phyloP scores from a whole-genome alignment of 345 rosid species.

The Populus pruinosa region DNA sequence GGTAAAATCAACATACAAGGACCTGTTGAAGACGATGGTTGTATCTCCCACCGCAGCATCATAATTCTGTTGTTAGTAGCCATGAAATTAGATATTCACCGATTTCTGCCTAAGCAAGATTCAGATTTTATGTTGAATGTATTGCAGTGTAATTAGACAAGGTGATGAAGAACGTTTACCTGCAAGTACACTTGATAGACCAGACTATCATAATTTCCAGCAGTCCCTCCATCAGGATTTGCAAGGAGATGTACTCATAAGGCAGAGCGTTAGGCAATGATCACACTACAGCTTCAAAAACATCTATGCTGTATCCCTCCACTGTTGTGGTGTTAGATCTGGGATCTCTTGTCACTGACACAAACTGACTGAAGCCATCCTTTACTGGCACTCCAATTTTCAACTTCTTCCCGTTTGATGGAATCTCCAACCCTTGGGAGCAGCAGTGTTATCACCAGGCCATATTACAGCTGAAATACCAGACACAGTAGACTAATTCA shows the following conservation, averaged over 20 bases:
- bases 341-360: constrained; percentile 13
- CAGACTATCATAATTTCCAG: constrained; percentile 28
- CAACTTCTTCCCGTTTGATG: constrained; percentile 21
- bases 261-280: constrained; percentile 12
- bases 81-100: not conserved
- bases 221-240: constrained; percentile 2
- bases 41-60: constrained; percentile 68
- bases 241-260: constrained; percentile 18
- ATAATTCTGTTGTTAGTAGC: not conserved
- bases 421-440: constrained; percentile 25
- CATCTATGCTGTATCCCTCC: constrained; percentile 33
- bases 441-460: constrained; percentile 13
- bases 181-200: constrained; percentile 9
- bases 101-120: no score
- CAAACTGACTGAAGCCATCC: constrained; percentile 30
- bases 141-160: not conserved
- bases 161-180: not conserved
- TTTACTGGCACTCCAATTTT: constrained; percentile 36
- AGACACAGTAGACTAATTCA: not conserved
- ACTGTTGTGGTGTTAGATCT: not conserved
- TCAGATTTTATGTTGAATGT: no score
- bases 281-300: constrained; percentile 33
- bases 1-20: constrained; percentile 52
- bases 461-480: constrained; percentile 12
- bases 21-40: constrained; percentile 48